phyloP scores from a whole-genome alignment of 2,329 filamentous ascomycete genomes.

The Monilinia aucupariae region DNA sequence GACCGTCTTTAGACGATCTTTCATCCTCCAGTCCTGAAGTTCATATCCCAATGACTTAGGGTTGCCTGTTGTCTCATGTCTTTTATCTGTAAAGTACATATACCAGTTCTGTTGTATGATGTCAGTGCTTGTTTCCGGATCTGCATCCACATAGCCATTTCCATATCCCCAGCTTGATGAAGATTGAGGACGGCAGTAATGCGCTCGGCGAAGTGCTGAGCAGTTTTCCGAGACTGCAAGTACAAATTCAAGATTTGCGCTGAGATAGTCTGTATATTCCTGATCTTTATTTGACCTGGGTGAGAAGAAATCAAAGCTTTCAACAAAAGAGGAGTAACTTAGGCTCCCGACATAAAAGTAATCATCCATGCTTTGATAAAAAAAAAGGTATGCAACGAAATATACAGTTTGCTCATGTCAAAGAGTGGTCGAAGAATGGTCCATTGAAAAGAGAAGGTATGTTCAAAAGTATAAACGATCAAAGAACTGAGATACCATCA shows the following conservation, averaged over 20 bases:
- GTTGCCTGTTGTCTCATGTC: constrained; percentile 89
- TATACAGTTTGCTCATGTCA: neutral
- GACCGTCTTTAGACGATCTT: constrained; percentile 92
- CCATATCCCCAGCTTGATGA: neutral
- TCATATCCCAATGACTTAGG: constrained; percentile 62
- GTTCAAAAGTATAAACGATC: neutral
- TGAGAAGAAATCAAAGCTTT: constrained; percentile 4
- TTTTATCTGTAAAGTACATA: constrained; percentile 99
- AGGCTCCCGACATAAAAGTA: constrained; percentile 3
- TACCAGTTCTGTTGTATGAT: constrained; percentile 76
- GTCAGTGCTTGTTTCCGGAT: constrained; percentile 22
- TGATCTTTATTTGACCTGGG: neutral
- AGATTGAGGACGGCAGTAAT: neutral
- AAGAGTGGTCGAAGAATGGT: neutral
- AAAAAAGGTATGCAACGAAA: neutral
- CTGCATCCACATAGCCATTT: neutral
- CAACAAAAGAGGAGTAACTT: constrained; percentile 6
- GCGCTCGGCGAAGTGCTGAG: neutral
- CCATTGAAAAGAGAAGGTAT: neutral
- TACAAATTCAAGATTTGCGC: neutral
- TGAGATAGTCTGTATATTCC: neutral
- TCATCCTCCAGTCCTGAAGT: constrained; percentile 94
- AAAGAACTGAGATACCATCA: constrained; percentile 4
- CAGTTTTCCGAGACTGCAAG: neutral
- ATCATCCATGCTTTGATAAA: constrained; percentile 6